A percentile compares a stretch with the other conserved stretches of the same genome.
Conservation (phyloP, 2,329 filamentous ascomycete genomes). For the Penicillium sp. region DNA sequence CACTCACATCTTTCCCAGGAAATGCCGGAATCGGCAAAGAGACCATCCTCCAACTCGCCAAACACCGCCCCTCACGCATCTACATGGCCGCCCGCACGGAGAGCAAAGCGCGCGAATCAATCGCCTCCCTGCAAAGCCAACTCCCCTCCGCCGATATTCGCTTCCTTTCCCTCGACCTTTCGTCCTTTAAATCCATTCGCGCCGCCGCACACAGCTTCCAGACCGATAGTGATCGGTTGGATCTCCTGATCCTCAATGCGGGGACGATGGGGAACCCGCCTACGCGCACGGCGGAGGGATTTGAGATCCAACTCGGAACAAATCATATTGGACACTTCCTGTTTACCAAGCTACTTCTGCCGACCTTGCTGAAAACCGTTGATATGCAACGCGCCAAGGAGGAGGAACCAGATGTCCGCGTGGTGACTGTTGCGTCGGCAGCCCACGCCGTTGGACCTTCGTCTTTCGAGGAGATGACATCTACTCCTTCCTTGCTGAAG, state of each 20-base stretch:
- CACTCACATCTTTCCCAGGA: constrained; percentile 29
- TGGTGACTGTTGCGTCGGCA: constrained; percentile 42
- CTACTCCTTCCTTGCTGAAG: constrained; percentile 34
- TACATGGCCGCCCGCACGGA: constrained; percentile 56
- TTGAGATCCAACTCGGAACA: constrained; percentile 49
- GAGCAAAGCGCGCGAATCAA: constrained; percentile 45
- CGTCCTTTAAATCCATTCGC: constrained; percentile 52
- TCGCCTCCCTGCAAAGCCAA: constrained; percentile 43
- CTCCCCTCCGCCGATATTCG: constrained; percentile 42
- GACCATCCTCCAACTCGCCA: constrained; percentile 50
- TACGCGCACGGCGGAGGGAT: constrained; percentile 41
- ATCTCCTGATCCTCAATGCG: constrained; percentile 50
- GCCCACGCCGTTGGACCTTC: constrained; percentile 37
- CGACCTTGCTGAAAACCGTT: constrained; percentile 41
- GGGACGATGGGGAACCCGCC: constrained; percentile 48
- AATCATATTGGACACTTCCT: constrained; percentile 51
- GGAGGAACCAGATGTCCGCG: constrained; percentile 27
- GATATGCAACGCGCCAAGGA: constrained; percentile 29
- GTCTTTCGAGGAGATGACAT: constrained; percentile 38
- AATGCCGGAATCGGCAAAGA: constrained; percentile 51
- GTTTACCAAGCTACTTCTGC: constrained; percentile 46
- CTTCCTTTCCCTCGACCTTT: constrained; percentile 52
- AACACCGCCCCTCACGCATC: constrained; percentile 54
- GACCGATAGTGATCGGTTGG: constrained; percentile 43
- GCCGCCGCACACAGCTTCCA: constrained; percentile 47